Percentiles rank a stretch among this genome's conserved stretches.
These are phyloP conservation scores for Ceratobasidium sp. DNA, from an alignment of 1,284 basidiomycete species.

Conservation along the genomic window DNA sequence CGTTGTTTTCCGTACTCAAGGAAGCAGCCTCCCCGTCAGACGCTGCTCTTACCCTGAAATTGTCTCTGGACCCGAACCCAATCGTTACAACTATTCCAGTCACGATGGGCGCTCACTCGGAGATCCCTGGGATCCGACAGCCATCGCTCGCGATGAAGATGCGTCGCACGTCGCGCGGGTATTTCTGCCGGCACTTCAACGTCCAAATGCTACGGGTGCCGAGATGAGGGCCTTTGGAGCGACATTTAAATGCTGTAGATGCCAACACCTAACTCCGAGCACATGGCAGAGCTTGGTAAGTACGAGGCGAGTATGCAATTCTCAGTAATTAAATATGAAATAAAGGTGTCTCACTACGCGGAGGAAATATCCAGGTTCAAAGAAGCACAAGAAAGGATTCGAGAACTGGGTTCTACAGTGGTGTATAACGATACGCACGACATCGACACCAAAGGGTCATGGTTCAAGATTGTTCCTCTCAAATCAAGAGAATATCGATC, in stretches of 20 bases:
- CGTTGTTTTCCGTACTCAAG: not conserved
- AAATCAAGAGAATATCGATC: not conserved
- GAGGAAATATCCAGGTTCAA: not conserved
- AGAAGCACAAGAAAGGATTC: not conserved
- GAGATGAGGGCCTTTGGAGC: not conserved
- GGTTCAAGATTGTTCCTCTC: not conserved
- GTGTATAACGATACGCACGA: slow-evolving; percentile 7
- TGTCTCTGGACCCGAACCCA: not conserved
- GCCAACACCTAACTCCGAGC: not conserved
- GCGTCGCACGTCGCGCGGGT: not conserved
- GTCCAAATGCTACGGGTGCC: not conserved
- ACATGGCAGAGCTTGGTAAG: not conserved
- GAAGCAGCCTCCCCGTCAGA: not conserved
- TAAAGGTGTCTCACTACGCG: slow-evolving; percentile 3
- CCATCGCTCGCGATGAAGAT: not conserved
- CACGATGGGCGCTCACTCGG: not conserved
- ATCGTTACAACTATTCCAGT: not conserved
- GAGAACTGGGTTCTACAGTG: not conserved
- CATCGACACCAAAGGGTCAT: not conserved
- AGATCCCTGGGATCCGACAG: not conserved
- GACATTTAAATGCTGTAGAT: not conserved
- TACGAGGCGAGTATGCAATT: not conserved
- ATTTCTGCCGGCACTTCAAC: not conserved
- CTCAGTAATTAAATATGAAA: not conserved
- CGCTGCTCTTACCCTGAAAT: not conserved